Evolutionary conservation across 1,284 basidiomycete genomes (phyloP), one percentile per base, ranked within the genome.

Genomic region (Boletus semigastroideus): DNA sequence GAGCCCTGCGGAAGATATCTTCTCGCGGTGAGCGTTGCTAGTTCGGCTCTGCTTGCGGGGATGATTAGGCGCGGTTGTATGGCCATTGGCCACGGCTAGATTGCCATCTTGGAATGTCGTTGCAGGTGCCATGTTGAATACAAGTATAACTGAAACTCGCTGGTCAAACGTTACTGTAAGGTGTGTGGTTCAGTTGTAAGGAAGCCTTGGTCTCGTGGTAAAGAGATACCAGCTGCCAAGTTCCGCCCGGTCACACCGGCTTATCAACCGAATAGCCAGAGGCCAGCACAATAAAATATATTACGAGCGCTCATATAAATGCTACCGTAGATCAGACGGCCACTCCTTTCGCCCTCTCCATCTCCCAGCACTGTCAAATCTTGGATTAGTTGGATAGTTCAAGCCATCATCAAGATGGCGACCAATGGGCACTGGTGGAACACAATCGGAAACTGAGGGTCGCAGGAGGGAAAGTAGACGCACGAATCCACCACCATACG

Each of bases 401-500:
- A 90, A 54, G 0, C 90, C 91, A 60, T 91, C 84, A 45, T 72
- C 74, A 42, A 71, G 67, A 14, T 73, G 75, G 27, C 70, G 72
- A 22, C 85, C 85, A 31, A 91, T 76, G 8, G 89, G 91, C 47
- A 92, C 89, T 92, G 48, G 42, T 92, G 48, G 42, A 49, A 48
- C 34, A 22, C 17, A 39, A n/a, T 62, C 51, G 60, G 41, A 22
- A 31, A 28, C 40, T 39, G 37, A 10, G 9, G 9, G 27, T 17
- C 4, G 11, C 48, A 25, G 16, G 16, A 49, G 52, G 31, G 14
- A 54, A 46, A 41, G 5, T 7, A 25, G 17, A 83, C 87, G 77
- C 66, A 90, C 88, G 68, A 56, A 92, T 75, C 91, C 91, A 93
- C 25, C 81, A 79, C 67, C 77, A 76, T 51, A 70, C 67, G 52